A percentile compares a stretch with the other conserved stretches of the same genome.
Conservation (phyloP, 371 early-diverging fungal genomes). For the Rhizopus arrhizus region DNA sequence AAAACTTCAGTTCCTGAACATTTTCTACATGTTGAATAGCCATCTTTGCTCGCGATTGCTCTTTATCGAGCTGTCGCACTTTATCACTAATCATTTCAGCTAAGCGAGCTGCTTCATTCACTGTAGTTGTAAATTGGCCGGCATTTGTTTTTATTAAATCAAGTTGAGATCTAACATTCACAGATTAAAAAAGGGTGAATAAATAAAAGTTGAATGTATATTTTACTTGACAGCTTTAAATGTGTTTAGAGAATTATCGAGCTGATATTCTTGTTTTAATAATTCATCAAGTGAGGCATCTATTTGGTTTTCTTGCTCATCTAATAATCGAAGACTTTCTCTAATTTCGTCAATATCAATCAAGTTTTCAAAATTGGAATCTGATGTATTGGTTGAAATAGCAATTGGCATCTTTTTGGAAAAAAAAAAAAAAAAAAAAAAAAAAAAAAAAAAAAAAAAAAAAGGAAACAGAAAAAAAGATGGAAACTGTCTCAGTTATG, state of each 20-base stretch:
- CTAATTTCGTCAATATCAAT: constrained; percentile 70
- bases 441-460: too few relatives aligned
- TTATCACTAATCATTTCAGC: constrained; percentile 83
- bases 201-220: background rate
- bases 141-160: constrained; percentile 55
- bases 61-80: constrained; percentile 81
- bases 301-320: constrained; percentile 68
- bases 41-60: constrained; percentile 75
- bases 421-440: background rate
- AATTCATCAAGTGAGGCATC: constrained; percentile 66
- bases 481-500: too few relatives aligned
- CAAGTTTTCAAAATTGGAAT: constrained; percentile 31
- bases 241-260: constrained; percentile 29
- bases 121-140: constrained; percentile 57
- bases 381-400: background rate
- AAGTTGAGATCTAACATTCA: constrained; percentile 62
- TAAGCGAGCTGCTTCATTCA: constrained; percentile 68
- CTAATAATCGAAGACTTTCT: constrained; percentile 63
- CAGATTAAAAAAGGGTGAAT: background rate
- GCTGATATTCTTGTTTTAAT: constrained; percentile 36
- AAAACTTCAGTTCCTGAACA: constrained; percentile 74
- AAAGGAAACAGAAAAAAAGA: too few relatives aligned
- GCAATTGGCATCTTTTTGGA: background rate
- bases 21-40: constrained; percentile 73
- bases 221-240: constrained; percentile 58